Conservation (phyloP, 2,329 filamentous ascomycete genomes). For the Talaromyces sp. region DNA sequence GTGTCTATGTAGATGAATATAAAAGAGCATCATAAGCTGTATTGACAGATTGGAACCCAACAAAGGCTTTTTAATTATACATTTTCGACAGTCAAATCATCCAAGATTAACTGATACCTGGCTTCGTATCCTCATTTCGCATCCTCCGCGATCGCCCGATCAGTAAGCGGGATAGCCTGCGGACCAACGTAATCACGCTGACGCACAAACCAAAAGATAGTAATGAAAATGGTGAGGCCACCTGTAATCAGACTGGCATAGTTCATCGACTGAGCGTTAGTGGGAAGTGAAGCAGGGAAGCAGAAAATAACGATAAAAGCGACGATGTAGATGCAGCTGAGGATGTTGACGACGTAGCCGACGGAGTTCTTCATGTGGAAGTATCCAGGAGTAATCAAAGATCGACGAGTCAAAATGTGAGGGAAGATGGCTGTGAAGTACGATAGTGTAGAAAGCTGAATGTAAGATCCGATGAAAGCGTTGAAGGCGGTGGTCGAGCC, state of each 20-base stretch:
- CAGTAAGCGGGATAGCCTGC: slow-evolving; percentile 34
- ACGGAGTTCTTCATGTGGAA: slow-evolving; percentile 52
- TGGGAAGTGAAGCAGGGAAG: slow-evolving; percentile 52
- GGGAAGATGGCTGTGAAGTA: slow-evolving; percentile 54
- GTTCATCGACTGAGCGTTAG: slow-evolving; percentile 51
- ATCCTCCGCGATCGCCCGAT: slow-evolving; percentile 32
- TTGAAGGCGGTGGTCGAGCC: slow-evolving; percentile 56
- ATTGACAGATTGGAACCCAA: neutral
- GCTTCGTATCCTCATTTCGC: slow-evolving; percentile 24
- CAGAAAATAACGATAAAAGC: slow-evolving; percentile 60
- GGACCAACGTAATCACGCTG: slow-evolving; percentile 36
- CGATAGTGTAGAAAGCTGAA: slow-evolving; percentile 55
- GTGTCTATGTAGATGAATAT: neutral
- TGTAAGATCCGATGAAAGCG: slow-evolving; percentile 58
- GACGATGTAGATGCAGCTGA: slow-evolving; percentile 53
- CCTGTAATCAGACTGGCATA: slow-evolving; percentile 54
- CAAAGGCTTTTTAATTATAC: neutral
- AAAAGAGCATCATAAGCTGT: too few species aligned
- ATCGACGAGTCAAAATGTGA: slow-evolving; percentile 51
- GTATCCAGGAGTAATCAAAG: slow-evolving; percentile 51
- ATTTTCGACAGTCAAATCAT: neutral
- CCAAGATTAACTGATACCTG: neutral
- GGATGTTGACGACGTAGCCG: slow-evolving; percentile 51
- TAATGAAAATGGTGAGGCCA: slow-evolving; percentile 51
- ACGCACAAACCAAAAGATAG: slow-evolving; percentile 44